Conservation (phyloP, 202 grass and related monocot genomes). For the Eragrostis tef region DNA sequence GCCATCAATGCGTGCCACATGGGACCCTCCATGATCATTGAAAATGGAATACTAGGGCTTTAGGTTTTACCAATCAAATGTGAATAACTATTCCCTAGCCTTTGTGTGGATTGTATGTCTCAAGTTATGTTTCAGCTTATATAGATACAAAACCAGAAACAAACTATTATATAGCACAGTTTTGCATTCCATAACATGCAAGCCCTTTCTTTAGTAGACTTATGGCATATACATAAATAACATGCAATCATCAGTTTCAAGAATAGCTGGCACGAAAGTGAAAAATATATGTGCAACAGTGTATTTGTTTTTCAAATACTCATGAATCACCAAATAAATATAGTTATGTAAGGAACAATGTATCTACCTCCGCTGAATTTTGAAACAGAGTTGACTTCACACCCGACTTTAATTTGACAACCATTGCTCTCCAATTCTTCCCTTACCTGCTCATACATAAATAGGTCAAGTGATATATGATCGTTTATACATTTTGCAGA, state of each 20-base stretch:
- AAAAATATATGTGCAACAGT: neutral
- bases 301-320: neutral
- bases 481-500: neutral
- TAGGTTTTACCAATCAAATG: neutral
- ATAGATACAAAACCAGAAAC: neutral
- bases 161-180: neutral
- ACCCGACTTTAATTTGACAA: slow-evolving; percentile 70
- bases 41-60: neutral
- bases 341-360: neutral
- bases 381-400: slow-evolving; percentile 65
- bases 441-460: slow-evolving; percentile 54
- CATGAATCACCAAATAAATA: neutral
- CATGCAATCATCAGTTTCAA: neutral
- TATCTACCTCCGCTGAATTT: slow-evolving; percentile 56
- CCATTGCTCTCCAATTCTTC: slow-evolving; percentile 69
- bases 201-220: neutral
- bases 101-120: neutral
- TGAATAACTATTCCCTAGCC: neutral
- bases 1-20: neutral
- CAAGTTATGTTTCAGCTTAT: neutral
- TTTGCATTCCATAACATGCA: neutral
- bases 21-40: neutral
- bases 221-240: neutral
- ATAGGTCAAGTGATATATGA: neutral
- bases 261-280: neutral